These are phyloP conservation scores for Truncatella angustata DNA, from an alignment of 2,329 filamentous ascomycete species.

Conservation along the genomic window DNA sequence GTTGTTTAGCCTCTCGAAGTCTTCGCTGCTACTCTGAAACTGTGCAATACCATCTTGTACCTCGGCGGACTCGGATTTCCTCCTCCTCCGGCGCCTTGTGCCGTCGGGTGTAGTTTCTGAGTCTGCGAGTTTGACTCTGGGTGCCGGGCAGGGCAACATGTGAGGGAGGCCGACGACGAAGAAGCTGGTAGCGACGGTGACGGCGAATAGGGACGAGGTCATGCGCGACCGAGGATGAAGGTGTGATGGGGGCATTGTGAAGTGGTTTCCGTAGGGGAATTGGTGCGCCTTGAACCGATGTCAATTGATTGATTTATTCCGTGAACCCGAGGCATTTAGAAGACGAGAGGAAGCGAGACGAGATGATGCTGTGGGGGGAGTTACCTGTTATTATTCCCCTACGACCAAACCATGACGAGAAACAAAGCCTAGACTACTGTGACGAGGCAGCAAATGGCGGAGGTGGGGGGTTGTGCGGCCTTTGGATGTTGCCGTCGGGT, in stretches of 20 bases:
- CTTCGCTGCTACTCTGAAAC: slow-evolving; percentile 40
- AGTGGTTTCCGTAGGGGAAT: background rate
- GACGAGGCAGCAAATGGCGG: background rate
- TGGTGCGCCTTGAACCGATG: background rate
- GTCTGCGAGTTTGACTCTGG: slow-evolving; percentile 73
- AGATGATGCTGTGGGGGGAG: too few relatives aligned
- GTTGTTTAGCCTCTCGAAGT: slow-evolving; percentile 27
- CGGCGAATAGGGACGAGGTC: slow-evolving; percentile 91
- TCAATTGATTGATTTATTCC: too few relatives aligned
- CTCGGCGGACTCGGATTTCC: slow-evolving; percentile 36
- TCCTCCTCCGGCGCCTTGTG: slow-evolving; percentile 41
- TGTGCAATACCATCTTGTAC: slow-evolving; percentile 47
- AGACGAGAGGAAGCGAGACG: too few relatives aligned
- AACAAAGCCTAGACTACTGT: background rate
- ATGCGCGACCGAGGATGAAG: slow-evolving; percentile 91
- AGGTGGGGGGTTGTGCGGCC: background rate
- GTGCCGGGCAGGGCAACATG: slow-evolving; percentile 85
- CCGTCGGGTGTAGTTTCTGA: slow-evolving; percentile 40
- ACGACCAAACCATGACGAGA: background rate
- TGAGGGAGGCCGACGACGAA: slow-evolving; percentile 90
- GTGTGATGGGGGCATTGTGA: slow-evolving; percentile 47
- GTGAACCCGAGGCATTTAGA: background rate
- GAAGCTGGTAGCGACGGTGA: slow-evolving; percentile 86
- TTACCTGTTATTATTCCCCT: background rate
- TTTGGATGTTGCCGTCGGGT: background rate